Evolutionary conservation across 163 green algal genomes (phyloP), one percentile per base, ranked within the genome.

Genomic region (Picocystis sp.): DNA sequence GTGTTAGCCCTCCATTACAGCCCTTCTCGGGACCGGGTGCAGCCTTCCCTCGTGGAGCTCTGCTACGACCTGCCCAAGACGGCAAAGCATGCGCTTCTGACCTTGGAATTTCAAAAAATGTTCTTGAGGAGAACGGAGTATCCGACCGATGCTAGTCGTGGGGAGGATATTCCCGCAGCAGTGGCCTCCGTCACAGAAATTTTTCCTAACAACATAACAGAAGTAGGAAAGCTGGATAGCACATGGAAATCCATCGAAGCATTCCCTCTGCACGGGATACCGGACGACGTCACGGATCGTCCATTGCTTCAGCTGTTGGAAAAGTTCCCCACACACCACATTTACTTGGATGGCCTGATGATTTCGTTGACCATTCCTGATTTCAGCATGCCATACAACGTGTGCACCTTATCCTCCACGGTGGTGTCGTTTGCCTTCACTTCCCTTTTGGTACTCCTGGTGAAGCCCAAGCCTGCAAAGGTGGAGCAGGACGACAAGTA

Each of bases 331-430:
- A 19, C 15, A n/a, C 35, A 60, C 24, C 41, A 17, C 13, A 15
- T 73, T 48, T 75, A 70, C 49, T 63, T 33, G 13, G 19, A 66
- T 11, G 70, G 70, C 0, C 46, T 78, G 5, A 48, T 94, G 19
- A 67, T 93, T 17, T 66, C 66, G 1, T 55, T 93, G 25, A 68
- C 86, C 1, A 74, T 77, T 17, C 84, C 86, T 0, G 86, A 95
- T 72, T 81, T 93, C 59, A 84, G 69, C 58, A 95, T 95, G 86
- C 79, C 81, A 1, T 95, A 93, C 73, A 95, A 95, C 55, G 84
- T 94, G 12, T 74, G 79, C 44, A 93, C 83, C 57, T 70, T 95
- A 21, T 86, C 81, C 1, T 77, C 60, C 52, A 94, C 83, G 2
- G 58, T 91, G 34, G 52, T 93, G n/a, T 73, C 81, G 0, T 57